Percentiles rank a stretch among this genome's conserved stretches.
phyloP scores from a whole-genome alignment of 2,329 filamentous ascomycete genomes.

The Cordyceps farinosa region DNA sequence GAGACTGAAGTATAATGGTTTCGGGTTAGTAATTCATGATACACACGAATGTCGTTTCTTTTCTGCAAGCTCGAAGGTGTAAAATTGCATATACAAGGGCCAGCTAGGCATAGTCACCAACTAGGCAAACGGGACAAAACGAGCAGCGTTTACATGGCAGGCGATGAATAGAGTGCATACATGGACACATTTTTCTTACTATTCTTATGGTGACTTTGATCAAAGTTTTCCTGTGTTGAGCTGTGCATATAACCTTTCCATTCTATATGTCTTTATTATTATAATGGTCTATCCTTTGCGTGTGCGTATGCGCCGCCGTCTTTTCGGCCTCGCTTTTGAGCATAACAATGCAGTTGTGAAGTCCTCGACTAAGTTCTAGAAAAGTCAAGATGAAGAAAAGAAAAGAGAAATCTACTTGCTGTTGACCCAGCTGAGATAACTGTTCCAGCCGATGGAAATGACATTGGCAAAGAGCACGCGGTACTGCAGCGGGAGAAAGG shows the following conservation, averaged over 20 bases:
- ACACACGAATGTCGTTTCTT: neutral
- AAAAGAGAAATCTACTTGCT: slow-evolving; percentile 34
- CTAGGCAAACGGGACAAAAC: neutral
- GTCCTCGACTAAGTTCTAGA: neutral
- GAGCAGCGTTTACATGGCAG: neutral
- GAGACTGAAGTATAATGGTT: slow-evolving; percentile 62
- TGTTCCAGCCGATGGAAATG: slow-evolving; percentile 66
- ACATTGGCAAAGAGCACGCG: slow-evolving; percentile 84
- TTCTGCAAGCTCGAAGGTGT: neutral
- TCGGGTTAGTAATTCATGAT: neutral
- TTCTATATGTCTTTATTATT: slow-evolving; percentile 16
- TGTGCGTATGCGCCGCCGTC: neutral
- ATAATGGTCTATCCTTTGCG: slow-evolving; percentile 3
- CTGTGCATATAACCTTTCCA: neutral
- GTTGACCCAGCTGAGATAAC: slow-evolving; percentile 61
- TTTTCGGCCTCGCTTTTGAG: neutral
- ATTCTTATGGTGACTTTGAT: neutral
- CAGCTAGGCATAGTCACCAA: neutral
- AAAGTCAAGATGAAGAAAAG: neutral
- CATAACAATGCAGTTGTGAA: neutral
- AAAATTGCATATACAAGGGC: neutral
- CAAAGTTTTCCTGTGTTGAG: neutral
- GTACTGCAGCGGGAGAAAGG: slow-evolving; percentile 77
- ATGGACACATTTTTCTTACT: neutral
- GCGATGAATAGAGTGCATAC: neutral